Evolutionary conservation across 1,139 yeast genomes (phyloP).

Genomic region (Yamadazyma siamensis): DNA sequence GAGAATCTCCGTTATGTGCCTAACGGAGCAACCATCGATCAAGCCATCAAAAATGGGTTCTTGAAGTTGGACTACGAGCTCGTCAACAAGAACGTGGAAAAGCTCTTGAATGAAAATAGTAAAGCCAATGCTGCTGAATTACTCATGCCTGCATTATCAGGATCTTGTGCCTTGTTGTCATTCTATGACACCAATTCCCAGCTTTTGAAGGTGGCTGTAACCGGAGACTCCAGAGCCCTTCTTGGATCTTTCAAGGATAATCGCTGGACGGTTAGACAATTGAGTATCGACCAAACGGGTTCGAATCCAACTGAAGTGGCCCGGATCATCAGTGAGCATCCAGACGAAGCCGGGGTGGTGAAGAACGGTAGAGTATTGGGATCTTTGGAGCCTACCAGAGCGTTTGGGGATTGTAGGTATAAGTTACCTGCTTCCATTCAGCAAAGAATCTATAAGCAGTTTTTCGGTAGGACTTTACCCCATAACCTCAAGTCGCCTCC

Average conservation of each 20-base stretch:
- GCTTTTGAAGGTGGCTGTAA: conserved; percentile 81
- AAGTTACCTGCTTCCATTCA: conserved; percentile 76
- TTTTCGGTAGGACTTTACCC: conserved; percentile 84
- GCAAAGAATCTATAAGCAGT: conserved; percentile 66
- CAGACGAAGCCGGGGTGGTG: conserved; percentile 80
- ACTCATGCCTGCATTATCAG: conserved; percentile 90
- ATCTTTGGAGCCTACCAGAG: conserved; percentile 91
- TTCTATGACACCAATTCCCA: conserved; percentile 78
- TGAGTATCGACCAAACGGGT: conserved; percentile 93
- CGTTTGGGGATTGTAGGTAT: conserved; percentile 96
- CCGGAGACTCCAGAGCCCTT: conserved; percentile 95
- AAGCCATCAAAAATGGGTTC: conserved; percentile 80
- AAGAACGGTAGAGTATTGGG: conserved; percentile 91
- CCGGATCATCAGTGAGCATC: conserved; percentile 83
- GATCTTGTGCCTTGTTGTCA: conserved; percentile 88
- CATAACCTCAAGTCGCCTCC: conserved; percentile 85
- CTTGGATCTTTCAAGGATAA: conserved; percentile 72
- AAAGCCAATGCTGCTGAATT: conserved; percentile 65
- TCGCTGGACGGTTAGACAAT: conserved; percentile 83
- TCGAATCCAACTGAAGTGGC: conserved; percentile 85
- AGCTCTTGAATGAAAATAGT: conserved; percentile 60
- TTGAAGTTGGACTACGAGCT: conserved; percentile 81
- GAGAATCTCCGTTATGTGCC: conserved; percentile 55
- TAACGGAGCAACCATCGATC: conserved; percentile 65
- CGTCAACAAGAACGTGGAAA: conserved; percentile 70